Percentiles rank a stretch among this genome's conserved stretches.
Evolutionary conservation across 2,329 filamentous ascomycete genomes (phyloP).

Genomic region (Ophiocordyceps camponoti-saundersi): DNA sequence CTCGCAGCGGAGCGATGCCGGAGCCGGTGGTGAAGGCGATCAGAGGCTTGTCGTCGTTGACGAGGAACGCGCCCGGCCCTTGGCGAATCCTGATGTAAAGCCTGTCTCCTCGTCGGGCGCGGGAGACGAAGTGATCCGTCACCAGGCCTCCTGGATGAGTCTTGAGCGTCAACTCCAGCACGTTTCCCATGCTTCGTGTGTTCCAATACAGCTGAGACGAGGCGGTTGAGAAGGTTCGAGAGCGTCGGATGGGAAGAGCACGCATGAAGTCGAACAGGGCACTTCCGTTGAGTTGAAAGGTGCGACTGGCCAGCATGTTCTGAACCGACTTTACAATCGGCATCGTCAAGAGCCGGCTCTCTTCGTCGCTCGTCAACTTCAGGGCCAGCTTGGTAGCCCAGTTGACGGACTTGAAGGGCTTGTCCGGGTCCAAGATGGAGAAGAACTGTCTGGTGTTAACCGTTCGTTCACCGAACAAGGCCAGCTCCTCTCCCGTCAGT

Average conservation of each 20-base stretch:
- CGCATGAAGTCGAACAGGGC: neutral
- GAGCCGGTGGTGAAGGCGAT: constrained; percentile 2
- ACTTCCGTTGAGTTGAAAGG: neutral
- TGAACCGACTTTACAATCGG: neutral
- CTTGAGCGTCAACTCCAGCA: constrained; percentile 1
- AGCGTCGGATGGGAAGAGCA: neutral
- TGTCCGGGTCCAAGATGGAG: neutral
- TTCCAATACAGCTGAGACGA: constrained; percentile 1
- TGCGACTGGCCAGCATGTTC: neutral
- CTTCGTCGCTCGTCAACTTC: neutral
- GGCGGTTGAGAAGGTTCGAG: constrained; percentile 1
- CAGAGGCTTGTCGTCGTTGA: neutral
- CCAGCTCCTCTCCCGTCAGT: constrained; percentile 1
- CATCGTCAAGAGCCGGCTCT: neutral
- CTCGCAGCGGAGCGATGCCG: constrained; percentile 1
- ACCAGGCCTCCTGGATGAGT: constrained; percentile 1
- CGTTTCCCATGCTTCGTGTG: constrained; percentile 1
- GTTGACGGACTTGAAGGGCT: neutral
- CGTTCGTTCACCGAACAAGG: neutral
- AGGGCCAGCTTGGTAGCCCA: constrained; percentile 1
- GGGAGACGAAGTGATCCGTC: constrained; percentile 1
- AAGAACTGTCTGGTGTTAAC: constrained; percentile 1
- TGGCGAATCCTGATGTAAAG: constrained; percentile 1
- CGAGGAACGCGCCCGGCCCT: neutral
- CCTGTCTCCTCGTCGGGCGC: neutral